These are phyloP conservation scores for Piper betle DNA, from an alignment of 164 flowering plant species.

Conservation along the genomic window DNA sequence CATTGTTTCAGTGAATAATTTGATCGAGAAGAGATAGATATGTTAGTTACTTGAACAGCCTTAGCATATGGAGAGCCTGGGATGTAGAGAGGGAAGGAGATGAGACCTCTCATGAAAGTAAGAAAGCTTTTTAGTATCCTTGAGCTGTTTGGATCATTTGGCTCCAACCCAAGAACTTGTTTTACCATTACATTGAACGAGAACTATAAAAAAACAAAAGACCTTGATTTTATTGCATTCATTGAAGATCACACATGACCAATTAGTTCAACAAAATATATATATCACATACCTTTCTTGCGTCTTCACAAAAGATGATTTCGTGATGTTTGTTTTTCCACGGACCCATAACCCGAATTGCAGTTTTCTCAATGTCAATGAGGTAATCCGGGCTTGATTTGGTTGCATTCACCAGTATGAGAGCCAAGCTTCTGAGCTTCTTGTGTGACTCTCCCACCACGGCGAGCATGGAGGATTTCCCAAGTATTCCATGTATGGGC, in stretches of 20 bases:
- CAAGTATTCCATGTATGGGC: constrained; percentile 55
- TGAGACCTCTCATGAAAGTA: constrained; percentile 60
- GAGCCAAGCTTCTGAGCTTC: constrained; percentile 32
- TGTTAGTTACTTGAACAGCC: constrained; percentile 50
- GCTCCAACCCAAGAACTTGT: constrained; percentile 37
- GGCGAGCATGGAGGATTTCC: constrained; percentile 37
- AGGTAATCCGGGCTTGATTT: constrained; percentile 35
- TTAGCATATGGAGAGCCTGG: constrained; percentile 52
- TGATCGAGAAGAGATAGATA: neutral
- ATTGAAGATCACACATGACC: too few relatives aligned
- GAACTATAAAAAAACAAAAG: constrained; percentile 33
- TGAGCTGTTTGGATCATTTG: constrained; percentile 40
- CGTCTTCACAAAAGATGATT: constrained; percentile 37
- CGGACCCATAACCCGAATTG: constrained; percentile 29
- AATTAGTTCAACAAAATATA: too few relatives aligned
- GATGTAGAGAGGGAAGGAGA: constrained; percentile 45
- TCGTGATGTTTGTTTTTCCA: constrained; percentile 32
- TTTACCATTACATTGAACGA: constrained; percentile 53
- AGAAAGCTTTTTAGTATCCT: constrained; percentile 38
- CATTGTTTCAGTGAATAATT: too few relatives aligned
- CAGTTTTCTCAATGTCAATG: constrained; percentile 26
- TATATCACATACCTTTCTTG: constrained; percentile 45
- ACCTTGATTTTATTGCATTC: too few relatives aligned
- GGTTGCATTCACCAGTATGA: constrained; percentile 23
- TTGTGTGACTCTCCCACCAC: constrained; percentile 56